Evolutionary conservation across 495 filamentous ascomycete species (phyloP), one percentile per base, ranked within the genome.

Genomic region (Sphaerosporella brunnea): DNA sequence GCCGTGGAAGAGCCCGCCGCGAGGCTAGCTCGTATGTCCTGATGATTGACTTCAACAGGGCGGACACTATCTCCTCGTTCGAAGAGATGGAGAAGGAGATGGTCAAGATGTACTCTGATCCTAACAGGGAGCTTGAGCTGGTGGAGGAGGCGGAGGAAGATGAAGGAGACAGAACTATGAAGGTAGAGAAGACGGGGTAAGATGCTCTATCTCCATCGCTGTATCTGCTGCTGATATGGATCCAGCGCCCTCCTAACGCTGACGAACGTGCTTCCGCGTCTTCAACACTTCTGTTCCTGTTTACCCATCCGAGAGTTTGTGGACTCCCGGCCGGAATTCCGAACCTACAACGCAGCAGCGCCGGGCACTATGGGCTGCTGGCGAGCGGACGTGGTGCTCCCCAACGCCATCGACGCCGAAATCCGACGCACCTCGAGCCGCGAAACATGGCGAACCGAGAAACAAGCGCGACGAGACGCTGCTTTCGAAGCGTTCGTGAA

Each of bases 1-100:
- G 87, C 18, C 75, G 88, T 13, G 88, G 88, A 1, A 69, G 90
- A 45, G 88, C 88, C 4, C 70, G 90, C 35, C 77, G 79, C 59
- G 62, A 68, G 48, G 61, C 72, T 18, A 93, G 86, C 0, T 79
- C 70, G 24, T 81, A 83, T 57, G 68, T 79, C 18, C 65, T 95
- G 3, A 66, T 96, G 52, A 20, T 26, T 11, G 11, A 19, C 3
- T 16, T 19, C 21, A 11, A 11, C 20, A 18, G 11, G 1, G 13
- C 21, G 3, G 26, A 8, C 1, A 26, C 13, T 11, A 11, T 2
- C 26, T 13, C 7, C 11, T 19, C 13, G 5, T 52, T 73, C 16
- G 62, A 66, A 0, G 47, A 59, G 0, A 64, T 90, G 20, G 88
- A 95, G 58, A 60, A 65, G 36, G 65, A 72, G 23, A 88, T 96